A percentile compares a stretch with the other conserved stretches of the same genome.
Conservation (phyloP, 345 rosid genomes). For the Leavenworthia alabamica region DNA sequence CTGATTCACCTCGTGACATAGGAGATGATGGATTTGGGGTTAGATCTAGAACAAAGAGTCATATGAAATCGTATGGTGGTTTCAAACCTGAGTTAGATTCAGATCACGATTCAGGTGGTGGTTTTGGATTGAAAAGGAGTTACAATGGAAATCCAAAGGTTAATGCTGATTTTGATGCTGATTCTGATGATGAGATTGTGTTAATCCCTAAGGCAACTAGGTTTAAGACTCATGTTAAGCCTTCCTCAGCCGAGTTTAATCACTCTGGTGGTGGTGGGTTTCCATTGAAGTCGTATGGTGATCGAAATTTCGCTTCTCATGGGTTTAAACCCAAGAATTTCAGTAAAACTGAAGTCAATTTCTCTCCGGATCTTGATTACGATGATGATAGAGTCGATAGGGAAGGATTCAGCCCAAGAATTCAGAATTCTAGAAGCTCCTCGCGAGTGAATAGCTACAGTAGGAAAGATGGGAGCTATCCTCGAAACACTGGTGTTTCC, state of each 20-base stretch:
- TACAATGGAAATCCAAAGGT: constrained; percentile 25
- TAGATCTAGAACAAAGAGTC: constrained; percentile 33
- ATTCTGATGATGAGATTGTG: constrained; percentile 33
- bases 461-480: constrained; percentile 24
- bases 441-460: background rate
- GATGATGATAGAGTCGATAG: constrained; percentile 29
- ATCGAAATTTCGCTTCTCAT: constrained; percentile 32
- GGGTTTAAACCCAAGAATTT: constrained; percentile 34
- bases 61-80: constrained; percentile 33
- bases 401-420: constrained; percentile 26
- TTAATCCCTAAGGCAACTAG: constrained; percentile 28
- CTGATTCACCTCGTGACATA: constrained; percentile 24
- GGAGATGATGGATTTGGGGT: constrained; percentile 33
- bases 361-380: constrained; percentile 25
- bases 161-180: constrained; percentile 26
- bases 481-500: constrained; percentile 10
- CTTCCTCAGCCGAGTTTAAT: constrained; percentile 22
- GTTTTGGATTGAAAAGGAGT: constrained; percentile 30
- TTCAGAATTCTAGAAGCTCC: constrained; percentile 22
- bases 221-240: constrained; percentile 23
- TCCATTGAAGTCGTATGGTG: constrained; percentile 48
- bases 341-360: constrained; percentile 28
- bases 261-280: constrained; percentile 32
- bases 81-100: constrained; percentile 30
- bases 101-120: constrained; percentile 32